Base-by-base conservation (phyloP, 495 filamentous ascomycete species). In the Cercophora samala region DNA sequence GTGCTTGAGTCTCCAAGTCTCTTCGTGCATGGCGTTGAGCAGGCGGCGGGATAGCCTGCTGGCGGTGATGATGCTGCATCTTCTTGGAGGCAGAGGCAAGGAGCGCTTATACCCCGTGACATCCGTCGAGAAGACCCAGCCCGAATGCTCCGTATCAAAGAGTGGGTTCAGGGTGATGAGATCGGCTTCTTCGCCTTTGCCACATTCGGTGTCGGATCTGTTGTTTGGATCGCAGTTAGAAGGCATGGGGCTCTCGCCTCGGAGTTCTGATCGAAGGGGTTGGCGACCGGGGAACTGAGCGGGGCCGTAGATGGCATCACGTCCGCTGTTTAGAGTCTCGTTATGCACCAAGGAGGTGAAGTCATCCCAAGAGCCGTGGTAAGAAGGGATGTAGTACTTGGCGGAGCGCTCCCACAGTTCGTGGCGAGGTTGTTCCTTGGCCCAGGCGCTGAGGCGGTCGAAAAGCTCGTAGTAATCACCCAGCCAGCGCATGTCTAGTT, bases 401-500 rank as follows among this genome's bases (percentile, higher is more conserved):
- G 86, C 85, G 67, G 90, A 91, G 17, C 95, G 86, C 73, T 99
- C 96, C 95, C 95, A 98, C 5, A 97, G 81, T 1, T 86, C 90
- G 73, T 91, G 89, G 4, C 95, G 88, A 0, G 91, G 90, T 75
- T 98, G 94, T 56, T 87, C 72, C 58, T 83, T 84, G 2, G 92
- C 89, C 93, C 92, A 99, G 37, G 76, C 75, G 18, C 79, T 80
- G 51, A 95, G 84, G 66, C 88, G 86, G 65, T 90, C 86, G 73
- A 98, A 96, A 13, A 98, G 82, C 72, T 97, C 90, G 78, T 97
- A 97, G 83, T 90, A 96, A 76, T 97, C 92, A 22, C 95, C 95
- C 0, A 92, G 91, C 78, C 93, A 96, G 2, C 95, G 87, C 66
- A 92, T 88, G 74, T 99, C 95, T 87, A 98, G 93, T 78, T 99